A percentile compares a stretch with the other conserved stretches of the same genome.
Conservation (phyloP, 805 yeast genomes). For the Ogataea saltuana region DNA sequence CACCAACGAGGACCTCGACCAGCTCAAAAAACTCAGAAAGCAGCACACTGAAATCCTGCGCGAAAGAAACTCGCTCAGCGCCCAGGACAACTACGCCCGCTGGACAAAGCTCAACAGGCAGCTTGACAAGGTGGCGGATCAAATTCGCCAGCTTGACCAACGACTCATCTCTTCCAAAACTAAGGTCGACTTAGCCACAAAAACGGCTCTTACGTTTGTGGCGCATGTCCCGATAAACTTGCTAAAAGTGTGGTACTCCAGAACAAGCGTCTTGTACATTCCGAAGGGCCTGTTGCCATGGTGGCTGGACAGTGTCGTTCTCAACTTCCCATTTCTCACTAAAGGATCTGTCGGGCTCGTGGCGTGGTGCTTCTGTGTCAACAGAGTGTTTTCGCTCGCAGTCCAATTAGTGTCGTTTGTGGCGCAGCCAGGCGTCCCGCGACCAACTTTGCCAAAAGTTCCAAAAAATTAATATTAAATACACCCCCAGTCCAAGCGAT, state of each 20-base stretch:
- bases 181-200: conserved; percentile 37
- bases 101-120: conserved; percentile 92
- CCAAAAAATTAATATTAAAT: background rate
- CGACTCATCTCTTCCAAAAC: conserved; percentile 40
- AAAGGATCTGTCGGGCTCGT: conserved; percentile 62
- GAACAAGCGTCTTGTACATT: conserved; percentile 55
- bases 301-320: conserved; percentile 46
- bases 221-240: conserved; percentile 51
- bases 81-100: conserved; percentile 92
- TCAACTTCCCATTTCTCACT: conserved; percentile 67
- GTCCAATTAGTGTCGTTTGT: conserved; percentile 27
- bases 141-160: conserved; percentile 46
- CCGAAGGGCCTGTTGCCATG: conserved; percentile 60
- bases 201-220: conserved; percentile 36
- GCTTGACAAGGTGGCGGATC: conserved; percentile 55
- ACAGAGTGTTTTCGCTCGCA: conserved; percentile 26
- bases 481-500: background rate
- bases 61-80: conserved; percentile 63
- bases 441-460: background rate
- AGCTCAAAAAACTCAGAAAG: conserved; percentile 36
- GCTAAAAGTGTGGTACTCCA: conserved; percentile 54
- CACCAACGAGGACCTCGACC: conserved; percentile 25
- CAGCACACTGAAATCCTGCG: conserved; percentile 50
- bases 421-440: conserved; percentile 4
- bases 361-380: conserved; percentile 51